Conservation (phyloP, 768 basidiomycete genomes). For the Suillus tomentosus region DNA sequence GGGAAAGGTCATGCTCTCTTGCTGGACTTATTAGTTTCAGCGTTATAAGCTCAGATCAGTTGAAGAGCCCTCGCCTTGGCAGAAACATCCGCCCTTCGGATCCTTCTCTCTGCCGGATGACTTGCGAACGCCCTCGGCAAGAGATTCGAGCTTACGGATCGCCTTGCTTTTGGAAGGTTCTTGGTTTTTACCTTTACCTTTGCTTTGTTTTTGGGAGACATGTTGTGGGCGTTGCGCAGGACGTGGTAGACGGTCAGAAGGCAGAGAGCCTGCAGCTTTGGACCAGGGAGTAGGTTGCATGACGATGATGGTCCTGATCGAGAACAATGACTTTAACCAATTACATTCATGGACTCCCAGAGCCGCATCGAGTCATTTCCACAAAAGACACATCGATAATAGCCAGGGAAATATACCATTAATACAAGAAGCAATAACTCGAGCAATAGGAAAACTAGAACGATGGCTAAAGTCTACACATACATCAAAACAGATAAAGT, state of each 20-base stretch:
- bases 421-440: background rate
- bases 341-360: background rate
- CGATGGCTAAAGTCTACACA: constrained; percentile 9
- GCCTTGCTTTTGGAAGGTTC: constrained; percentile 48
- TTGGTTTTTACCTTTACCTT: constrained; percentile 40
- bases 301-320: background rate
- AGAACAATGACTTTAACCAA: background rate
- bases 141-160: constrained; percentile 48
- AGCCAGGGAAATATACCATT: background rate
- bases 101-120: constrained; percentile 45
- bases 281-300: constrained; percentile 23
- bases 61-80: constrained; percentile 48
- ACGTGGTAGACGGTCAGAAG: constrained; percentile 53
- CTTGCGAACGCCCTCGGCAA: constrained; percentile 42
- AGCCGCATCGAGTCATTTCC: background rate
- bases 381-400: background rate
- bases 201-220: constrained; percentile 26
- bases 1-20: constrained; percentile 57
- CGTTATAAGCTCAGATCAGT: background rate
- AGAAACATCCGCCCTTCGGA: constrained; percentile 69
- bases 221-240: constrained; percentile 17
- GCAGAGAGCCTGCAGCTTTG: constrained; percentile 42
- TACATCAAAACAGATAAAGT: constrained; percentile 11
- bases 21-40: constrained; percentile 39
- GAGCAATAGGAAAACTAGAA: background rate